phyloP scores from a whole-genome alignment of 176 grass and related monocot genomes.

The Triticum urartu region DNA sequence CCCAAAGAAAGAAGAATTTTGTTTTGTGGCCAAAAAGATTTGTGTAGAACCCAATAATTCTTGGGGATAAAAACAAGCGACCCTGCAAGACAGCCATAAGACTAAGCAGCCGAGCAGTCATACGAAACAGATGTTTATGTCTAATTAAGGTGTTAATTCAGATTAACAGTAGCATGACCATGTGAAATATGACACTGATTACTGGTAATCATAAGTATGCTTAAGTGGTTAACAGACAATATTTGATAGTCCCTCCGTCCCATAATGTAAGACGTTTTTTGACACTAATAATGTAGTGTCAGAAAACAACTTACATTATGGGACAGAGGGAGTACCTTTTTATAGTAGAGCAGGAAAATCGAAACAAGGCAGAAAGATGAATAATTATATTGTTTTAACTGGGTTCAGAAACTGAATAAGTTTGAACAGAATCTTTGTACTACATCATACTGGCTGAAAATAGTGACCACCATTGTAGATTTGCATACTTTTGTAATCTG shows the following conservation, averaged over 20 bases:
- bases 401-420: not conserved
- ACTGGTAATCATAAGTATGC: not conserved
- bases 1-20: constrained; percentile 99
- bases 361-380: not conserved
- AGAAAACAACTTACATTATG: no score
- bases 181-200: not conserved
- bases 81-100: constrained; percentile 55
- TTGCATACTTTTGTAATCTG: not conserved
- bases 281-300: no score
- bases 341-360: not conserved
- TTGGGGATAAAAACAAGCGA: constrained; percentile 89
- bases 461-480: not conserved
- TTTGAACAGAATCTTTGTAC: not conserved
- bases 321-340: not conserved
- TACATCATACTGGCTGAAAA: not conserved
- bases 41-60: constrained; percentile 93
- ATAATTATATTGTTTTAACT: constrained; percentile 4
- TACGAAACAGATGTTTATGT: not conserved
- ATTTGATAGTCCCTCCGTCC: not conserved
- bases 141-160: not conserved
- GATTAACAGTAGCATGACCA: constrained; percentile 4
- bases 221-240: not conserved
- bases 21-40: constrained; percentile 97
- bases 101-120: not conserved
- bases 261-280: no score